Percentiles rank a stretch among this genome's conserved stretches.
These are phyloP conservation scores for Filobasidium floriforme DNA, from an alignment of 768 basidiomycete species.

Conservation along the genomic window DNA sequence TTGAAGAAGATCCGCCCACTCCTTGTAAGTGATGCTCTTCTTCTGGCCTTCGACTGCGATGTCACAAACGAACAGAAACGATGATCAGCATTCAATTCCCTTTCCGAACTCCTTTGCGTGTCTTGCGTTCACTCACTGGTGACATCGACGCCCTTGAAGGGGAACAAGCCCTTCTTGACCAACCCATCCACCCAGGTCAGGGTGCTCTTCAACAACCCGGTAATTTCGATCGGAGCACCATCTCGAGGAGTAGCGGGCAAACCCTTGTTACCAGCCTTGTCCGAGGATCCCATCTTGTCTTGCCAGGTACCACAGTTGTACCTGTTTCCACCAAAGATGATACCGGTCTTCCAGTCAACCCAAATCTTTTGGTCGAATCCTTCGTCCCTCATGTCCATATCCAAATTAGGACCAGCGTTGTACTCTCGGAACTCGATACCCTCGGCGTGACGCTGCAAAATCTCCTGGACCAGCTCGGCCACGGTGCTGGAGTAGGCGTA, in stretches of 20 bases:
- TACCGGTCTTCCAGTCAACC: conserved; percentile 93
- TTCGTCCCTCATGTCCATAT: conserved; percentile 86
- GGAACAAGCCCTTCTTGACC: conserved; percentile 62
- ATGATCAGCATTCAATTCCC: neutral
- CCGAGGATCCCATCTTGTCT: conserved; percentile 94
- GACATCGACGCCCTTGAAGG: conserved; percentile 79
- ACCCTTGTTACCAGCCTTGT: conserved; percentile 85
- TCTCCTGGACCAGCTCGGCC: conserved; percentile 94
- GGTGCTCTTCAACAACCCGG: conserved; percentile 84
- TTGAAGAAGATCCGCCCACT: conserved; percentile 82
- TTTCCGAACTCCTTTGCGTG: conserved; percentile 36
- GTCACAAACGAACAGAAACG: neutral
- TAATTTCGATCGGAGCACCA: conserved; percentile 92
- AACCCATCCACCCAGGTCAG: conserved; percentile 77
- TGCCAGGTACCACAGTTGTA: conserved; percentile 47
- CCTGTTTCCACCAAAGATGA: conserved; percentile 76
- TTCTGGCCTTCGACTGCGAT: conserved; percentile 61
- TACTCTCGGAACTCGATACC: conserved; percentile 93
- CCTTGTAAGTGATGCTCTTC: conserved; percentile 70
- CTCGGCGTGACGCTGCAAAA: conserved; percentile 82
- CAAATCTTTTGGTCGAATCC: conserved; percentile 89
- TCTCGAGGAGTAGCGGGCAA: conserved; percentile 92
- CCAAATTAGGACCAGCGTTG: conserved; percentile 93
- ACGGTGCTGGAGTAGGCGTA: conserved; percentile 73
- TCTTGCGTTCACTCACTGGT: conserved; percentile 50